A percentile compares a stretch with the other conserved stretches of the same genome.
These are phyloP conservation scores for Porogramme epimiltina DNA, from an alignment of 1,284 basidiomycete genomes.

Conservation along the genomic window DNA sequence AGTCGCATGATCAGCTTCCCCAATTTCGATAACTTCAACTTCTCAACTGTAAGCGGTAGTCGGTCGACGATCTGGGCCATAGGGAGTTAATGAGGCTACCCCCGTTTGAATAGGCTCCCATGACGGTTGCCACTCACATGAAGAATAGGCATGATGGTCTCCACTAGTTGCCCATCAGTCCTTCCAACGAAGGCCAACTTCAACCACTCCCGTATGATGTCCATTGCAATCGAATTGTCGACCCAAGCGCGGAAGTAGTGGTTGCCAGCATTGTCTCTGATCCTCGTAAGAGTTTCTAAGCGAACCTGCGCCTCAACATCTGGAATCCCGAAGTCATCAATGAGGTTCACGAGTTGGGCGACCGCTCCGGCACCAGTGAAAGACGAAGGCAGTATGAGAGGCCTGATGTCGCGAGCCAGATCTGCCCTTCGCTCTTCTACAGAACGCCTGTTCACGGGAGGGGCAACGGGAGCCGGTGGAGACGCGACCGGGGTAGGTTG, in stretches of 20 bases:
- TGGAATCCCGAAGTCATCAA: conserved; percentile 58
- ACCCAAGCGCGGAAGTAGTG: conserved; percentile 84
- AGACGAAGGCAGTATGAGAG: conserved; percentile 51
- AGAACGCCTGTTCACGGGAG: conserved; percentile 16
- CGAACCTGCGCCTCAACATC: conserved; percentile 65
- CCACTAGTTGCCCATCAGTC: conserved; percentile 56
- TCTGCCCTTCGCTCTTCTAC: conserved; percentile 41
- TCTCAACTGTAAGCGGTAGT: conserved; percentile 69
- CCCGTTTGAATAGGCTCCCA: too few species aligned
- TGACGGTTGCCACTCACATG: conserved; percentile 58
- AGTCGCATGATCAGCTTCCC: conserved; percentile 77
- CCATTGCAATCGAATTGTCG: conserved; percentile 70
- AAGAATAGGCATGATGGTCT: conserved; percentile 80
- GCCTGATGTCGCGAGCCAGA: conserved; percentile 51
- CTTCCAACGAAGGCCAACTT: conserved; percentile 62
- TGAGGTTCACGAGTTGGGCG: conserved; percentile 49
- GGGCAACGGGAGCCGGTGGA: conserved; percentile 24
- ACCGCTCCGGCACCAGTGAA: conserved; percentile 76
- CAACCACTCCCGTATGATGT: conserved; percentile 77
- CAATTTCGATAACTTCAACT: conserved; percentile 68
- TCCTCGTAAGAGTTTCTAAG: conserved; percentile 71
- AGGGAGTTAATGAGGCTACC: background rate
- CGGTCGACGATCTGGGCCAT: conserved; percentile 73
- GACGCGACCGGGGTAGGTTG: conserved; percentile 6
- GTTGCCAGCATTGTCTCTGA: conserved; percentile 79